A percentile compares a stretch with the other conserved stretches of the same genome.
phyloP scores from a whole-genome alignment of 495 filamentous ascomycete genomes.

The Podospora bellae-mahoneyi region DNA sequence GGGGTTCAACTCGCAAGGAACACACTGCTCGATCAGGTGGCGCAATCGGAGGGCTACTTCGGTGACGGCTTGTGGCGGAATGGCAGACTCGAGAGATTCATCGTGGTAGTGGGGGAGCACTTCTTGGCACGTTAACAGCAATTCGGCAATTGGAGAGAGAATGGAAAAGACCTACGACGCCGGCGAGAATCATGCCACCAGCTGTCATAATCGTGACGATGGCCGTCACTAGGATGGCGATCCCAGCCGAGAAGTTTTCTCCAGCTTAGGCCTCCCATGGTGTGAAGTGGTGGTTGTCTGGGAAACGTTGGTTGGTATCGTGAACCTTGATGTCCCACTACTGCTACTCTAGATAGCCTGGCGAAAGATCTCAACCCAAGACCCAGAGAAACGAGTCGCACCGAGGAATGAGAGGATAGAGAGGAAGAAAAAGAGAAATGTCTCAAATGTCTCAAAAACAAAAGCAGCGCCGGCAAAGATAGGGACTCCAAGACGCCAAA shows the following conservation, averaged over 20 bases:
- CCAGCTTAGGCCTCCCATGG: constrained; percentile 36
- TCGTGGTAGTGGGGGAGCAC: constrained; percentile 63
- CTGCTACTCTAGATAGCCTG: background rate
- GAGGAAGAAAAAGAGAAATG: background rate
- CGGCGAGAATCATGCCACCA: constrained; percentile 39
- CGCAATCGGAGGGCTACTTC: constrained; percentile 84
- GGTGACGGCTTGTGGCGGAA: constrained; percentile 69
- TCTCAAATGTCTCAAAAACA: background rate
- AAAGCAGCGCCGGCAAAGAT: background rate
- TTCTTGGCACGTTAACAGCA: constrained; percentile 25
- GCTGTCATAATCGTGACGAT: constrained; percentile 30
- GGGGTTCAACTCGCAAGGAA: constrained; percentile 82
- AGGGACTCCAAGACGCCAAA: background rate
- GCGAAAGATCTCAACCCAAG: background rate
- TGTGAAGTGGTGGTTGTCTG: constrained; percentile 7
- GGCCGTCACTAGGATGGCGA: constrained; percentile 30
- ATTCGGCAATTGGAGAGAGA: background rate
- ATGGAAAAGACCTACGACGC: constrained; percentile 33
- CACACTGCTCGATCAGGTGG: constrained; percentile 82
- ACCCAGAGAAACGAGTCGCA: background rate
- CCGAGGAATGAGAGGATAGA: background rate
- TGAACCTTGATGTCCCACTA: background rate
- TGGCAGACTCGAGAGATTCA: constrained; percentile 54
- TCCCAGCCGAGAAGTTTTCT: constrained; percentile 44
- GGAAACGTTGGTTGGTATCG: background rate